Conservation (phyloP, 2,329 filamentous ascomycete genomes). For the Zymoseptoria tritici region DNA sequence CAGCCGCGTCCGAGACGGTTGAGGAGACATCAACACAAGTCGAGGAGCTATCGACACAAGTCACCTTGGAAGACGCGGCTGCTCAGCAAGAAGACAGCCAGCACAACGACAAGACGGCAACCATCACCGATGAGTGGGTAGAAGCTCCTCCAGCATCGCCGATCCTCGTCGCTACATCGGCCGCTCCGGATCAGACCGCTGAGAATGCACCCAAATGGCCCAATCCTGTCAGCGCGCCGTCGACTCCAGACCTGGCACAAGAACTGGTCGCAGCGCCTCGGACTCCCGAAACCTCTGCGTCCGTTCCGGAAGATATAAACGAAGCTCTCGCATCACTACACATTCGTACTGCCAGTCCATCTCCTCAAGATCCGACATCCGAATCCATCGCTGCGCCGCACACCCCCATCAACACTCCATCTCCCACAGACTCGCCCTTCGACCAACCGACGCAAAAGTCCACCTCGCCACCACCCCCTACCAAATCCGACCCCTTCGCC, state of each 20-base stretch:
- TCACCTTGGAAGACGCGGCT: background rate
- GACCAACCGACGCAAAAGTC: background rate
- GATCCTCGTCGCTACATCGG: too few relatives aligned
- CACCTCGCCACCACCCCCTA: background rate
- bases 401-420: background rate
- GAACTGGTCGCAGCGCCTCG: background rate
- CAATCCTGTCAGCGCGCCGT: background rate
- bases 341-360: background rate
- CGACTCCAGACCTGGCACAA: background rate
- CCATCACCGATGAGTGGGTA: background rate
- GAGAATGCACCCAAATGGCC: too few relatives aligned
- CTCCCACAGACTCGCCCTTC: background rate
- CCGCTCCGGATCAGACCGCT: too few relatives aligned
- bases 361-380: background rate
- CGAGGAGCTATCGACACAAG: background rate
- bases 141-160: background rate
- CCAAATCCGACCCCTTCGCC: constrained; percentile 22
- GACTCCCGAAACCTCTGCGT: background rate
- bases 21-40: background rate
- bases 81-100: background rate
- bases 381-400: background rate
- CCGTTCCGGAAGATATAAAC: background rate
- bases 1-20: background rate
- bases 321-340: background rate
- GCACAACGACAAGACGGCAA: background rate